A percentile compares a stretch with the other conserved stretches of the same genome.
phyloP scores from a whole-genome alignment of 768 basidiomycete genomes.

The Tulasnella sp. region DNA sequence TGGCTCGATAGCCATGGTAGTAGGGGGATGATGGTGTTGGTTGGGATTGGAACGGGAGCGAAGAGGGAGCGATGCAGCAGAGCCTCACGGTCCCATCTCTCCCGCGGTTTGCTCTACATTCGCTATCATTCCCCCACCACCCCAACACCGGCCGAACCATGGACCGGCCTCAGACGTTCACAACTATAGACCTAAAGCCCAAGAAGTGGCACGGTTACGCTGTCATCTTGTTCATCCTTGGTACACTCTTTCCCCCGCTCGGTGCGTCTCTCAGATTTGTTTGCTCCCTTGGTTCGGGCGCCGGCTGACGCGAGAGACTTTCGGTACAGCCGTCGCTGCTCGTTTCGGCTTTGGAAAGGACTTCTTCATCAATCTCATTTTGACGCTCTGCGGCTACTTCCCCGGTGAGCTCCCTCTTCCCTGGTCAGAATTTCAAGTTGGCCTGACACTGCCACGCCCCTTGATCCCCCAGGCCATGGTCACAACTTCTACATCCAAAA shows the following conservation, averaged over 20 bases:
- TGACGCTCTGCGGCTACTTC: conserved; percentile 90
- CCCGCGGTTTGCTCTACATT: background rate
- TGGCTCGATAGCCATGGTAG: conserved; percentile 27
- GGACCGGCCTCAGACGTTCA: conserved; percentile 30
- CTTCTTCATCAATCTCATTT: conserved; percentile 83
- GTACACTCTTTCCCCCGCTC: conserved; percentile 86
- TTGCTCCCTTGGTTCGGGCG: background rate
- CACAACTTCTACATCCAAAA: conserved; percentile 97
- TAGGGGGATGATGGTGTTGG: background rate
- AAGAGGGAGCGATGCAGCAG: conserved; percentile 3
- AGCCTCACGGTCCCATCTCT: background rate
- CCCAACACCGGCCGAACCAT: background rate
- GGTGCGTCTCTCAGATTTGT: conserved; percentile 48
- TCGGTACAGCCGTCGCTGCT: conserved; percentile 73
- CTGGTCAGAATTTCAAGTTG: conserved; percentile 11
- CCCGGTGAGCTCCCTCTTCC: conserved; percentile 52
- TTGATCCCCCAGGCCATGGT: conserved; percentile 58
- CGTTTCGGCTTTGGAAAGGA: conserved; percentile 88
- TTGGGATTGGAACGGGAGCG: background rate
- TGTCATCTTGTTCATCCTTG: conserved; percentile 76
- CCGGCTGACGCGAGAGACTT: background rate
- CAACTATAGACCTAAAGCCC: conserved; percentile 61
- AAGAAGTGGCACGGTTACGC: conserved; percentile 76
- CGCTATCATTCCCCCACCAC: background rate
- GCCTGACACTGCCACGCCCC: conserved; percentile 19